Base-by-base conservation (phyloP, 371 early-diverging fungal species). In the Rhizopus stolonifer region DNA sequence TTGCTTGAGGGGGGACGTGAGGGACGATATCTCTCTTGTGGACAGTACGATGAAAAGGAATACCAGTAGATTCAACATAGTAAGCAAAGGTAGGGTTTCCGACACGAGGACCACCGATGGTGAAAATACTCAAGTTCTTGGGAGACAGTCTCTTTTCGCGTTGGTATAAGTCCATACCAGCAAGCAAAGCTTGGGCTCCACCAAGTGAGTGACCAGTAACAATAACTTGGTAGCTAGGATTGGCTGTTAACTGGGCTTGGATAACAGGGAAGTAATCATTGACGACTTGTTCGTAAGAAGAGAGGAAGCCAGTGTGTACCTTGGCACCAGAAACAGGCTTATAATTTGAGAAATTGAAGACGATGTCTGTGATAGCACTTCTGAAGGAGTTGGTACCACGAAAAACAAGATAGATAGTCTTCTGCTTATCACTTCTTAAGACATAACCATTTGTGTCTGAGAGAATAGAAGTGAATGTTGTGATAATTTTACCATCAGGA, bases 21-120 rank as follows among this genome's bases (percentile, higher is more conserved):
- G 80, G 76, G 33, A 49, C 46, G 46, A 54, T 46, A 54, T 83
- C 83, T 31, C 59, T 60, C 25, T 71, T 56, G 46, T 80, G 75
- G 5, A 80, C 78, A 52, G 74, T 52, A 24, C 82, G 66, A 34
- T 54, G 60, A 5, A 64, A 47, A 2, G 58, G 61, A 33, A 79
- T 48, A n/a, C 61, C 56, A 19, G 70, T 50, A 0, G 33, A 36
- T 21, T 77, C 60, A 19, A 77, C 50, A 39, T 68, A 58, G 18
- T 55, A 39, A 4, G 74, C 82, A 61, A 78, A 83, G 7, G 39
- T 61, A 11, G 60, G 34, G 46, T 81, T 72, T 19, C 83, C 83
- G 18, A 74, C 54, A 14, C 82, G 73, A 39, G 82, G 83, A 60
- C 67, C 60, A 15, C 82, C 81, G 22, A 43, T 39, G 23, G 65